These are phyloP conservation scores for Cucurbita pepo DNA, from an alignment of 306 rosid species.

Conservation along the genomic window DNA sequence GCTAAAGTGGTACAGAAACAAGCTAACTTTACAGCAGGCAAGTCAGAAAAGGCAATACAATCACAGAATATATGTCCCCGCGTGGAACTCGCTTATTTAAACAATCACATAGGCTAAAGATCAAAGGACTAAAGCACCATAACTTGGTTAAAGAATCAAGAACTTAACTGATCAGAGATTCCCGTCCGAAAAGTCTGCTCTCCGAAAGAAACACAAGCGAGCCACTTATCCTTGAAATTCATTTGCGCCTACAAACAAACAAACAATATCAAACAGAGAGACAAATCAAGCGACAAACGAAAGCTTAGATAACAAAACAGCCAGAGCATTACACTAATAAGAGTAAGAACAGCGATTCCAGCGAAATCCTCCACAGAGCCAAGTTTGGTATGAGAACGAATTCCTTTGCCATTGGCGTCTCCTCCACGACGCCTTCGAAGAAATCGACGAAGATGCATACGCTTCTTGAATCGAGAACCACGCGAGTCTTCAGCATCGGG, in stretches of 20 bases:
- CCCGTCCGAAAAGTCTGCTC: conserved; percentile 80
- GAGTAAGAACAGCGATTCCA: conserved; percentile 69
- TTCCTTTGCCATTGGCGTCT: not conserved
- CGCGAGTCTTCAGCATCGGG: conserved; percentile 18
- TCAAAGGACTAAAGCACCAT: not conserved
- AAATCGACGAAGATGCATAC: conserved; percentile 20
- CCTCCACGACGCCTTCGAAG: conserved; percentile 1
- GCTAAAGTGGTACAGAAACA: not conserved
- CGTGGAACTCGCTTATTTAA: not conserved
- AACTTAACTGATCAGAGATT: conserved; percentile 47
- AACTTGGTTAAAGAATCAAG: not conserved
- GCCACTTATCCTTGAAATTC: conserved; percentile 90
- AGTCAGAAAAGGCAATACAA: not conserved
- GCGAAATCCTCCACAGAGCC: conserved; percentile 38
- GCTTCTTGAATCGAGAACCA: conserved; percentile 37
- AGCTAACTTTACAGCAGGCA: not conserved
- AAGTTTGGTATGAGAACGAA: conserved; percentile 20
- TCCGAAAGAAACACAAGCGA: conserved; percentile 77
- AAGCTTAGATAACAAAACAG: not conserved
- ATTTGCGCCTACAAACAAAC: conserved; percentile 56
- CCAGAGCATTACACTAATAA: conserved; percentile 25
- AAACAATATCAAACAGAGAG: not conserved
- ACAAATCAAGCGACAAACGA: no score
- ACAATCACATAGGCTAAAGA: not conserved
- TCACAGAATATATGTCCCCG: not conserved